These are phyloP conservation scores for Podila minutissima DNA, from an alignment of 192 early-diverging fungal genomes.

Conservation along the genomic window DNA sequence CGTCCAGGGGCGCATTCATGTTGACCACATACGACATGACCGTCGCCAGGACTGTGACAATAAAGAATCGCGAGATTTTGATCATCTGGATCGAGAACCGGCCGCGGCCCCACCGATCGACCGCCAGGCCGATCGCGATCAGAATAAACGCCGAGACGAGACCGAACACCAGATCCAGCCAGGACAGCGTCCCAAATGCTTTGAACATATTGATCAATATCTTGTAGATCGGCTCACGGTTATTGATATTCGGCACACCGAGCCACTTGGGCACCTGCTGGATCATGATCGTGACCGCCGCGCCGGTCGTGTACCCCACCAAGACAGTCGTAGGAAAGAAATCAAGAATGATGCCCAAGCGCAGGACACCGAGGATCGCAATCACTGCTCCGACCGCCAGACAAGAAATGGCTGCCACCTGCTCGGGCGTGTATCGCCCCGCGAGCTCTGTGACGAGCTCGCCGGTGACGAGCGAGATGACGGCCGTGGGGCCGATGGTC, in stretches of 20 bases:
- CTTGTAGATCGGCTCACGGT: conserved; percentile 71
- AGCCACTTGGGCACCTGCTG: conserved; percentile 74
- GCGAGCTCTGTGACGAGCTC: conserved; percentile 31
- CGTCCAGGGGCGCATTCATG: conserved; percentile 25
- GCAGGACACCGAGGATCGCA: conserved; percentile 80
- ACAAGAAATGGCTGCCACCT: conserved; percentile 72
- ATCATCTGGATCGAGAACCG: conserved; percentile 66
- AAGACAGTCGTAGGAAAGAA: conserved; percentile 88
- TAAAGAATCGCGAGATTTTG: conserved; percentile 76
- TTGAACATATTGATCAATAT: conserved; percentile 39
- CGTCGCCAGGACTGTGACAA: conserved; percentile 80
- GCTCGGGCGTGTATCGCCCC: conserved; percentile 6
- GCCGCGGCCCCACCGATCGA: conserved; percentile 48
- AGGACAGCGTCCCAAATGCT: conserved; percentile 24
- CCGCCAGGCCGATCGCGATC: conserved; percentile 23
- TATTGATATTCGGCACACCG: conserved; percentile 82
- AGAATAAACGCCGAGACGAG: conserved; percentile 32
- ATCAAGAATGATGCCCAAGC: conserved; percentile 88
- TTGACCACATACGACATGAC: conserved; percentile 77
- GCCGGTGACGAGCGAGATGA: conserved; percentile 46
- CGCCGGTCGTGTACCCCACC: conserved; percentile 90
- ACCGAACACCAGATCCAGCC: conserved; percentile 45
- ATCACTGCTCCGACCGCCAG: conserved; percentile 79
- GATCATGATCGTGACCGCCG: conserved; percentile 83
- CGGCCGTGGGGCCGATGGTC: conserved; percentile 76